Percentiles rank a stretch among this genome's conserved stretches.
These are phyloP conservation scores for Ramularia endophylla DNA, from an alignment of 2,329 filamentous ascomycete genomes.

Conservation along the genomic window DNA sequence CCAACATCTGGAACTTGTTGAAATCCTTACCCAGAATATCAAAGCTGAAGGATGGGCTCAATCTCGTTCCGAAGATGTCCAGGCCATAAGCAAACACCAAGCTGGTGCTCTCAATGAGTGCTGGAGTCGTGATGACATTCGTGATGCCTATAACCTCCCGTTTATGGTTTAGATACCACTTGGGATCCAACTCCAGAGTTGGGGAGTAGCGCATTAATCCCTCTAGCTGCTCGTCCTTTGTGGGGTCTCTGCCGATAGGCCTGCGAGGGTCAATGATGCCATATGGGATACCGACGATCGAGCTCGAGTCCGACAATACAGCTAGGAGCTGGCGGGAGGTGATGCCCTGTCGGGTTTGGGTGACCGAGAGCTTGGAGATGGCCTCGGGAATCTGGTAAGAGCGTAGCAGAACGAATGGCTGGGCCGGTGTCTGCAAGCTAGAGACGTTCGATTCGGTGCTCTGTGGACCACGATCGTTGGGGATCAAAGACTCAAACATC, in stretches of 20 bases:
- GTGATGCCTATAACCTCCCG: constrained; percentile 73
- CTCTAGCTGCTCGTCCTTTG: constrained; percentile 72
- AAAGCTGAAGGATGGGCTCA: constrained; percentile 83
- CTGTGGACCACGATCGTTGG: constrained; percentile 80
- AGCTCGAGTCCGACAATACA: constrained; percentile 64
- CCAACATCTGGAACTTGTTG: constrained; percentile 78
- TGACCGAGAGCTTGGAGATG: constrained; percentile 75
- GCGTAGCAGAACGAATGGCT: constrained; percentile 73
- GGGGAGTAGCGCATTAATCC: constrained; percentile 73
- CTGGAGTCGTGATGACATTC: constrained; percentile 67
- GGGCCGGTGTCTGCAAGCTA: constrained; percentile 58
- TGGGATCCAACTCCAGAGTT: constrained; percentile 75
- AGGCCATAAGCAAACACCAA: constrained; percentile 81
- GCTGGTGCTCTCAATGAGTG: constrained; percentile 84
- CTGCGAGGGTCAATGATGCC: constrained; percentile 77
- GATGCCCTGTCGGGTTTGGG: constrained; percentile 88
- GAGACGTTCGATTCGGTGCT: constrained; percentile 68
- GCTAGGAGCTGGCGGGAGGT: constrained; percentile 76
- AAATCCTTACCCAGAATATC: constrained; percentile 92
- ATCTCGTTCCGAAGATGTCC: constrained; percentile 80
- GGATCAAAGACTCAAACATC: constrained; percentile 76
- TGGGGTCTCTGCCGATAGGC: constrained; percentile 78
- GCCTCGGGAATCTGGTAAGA: constrained; percentile 73
- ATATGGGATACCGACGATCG: constrained; percentile 74
- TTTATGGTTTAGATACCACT: constrained; percentile 72